Evolutionary conservation across 1,284 basidiomycete genomes (phyloP).

Genomic region (Apiotrichum akiyoshidainum): DNA sequence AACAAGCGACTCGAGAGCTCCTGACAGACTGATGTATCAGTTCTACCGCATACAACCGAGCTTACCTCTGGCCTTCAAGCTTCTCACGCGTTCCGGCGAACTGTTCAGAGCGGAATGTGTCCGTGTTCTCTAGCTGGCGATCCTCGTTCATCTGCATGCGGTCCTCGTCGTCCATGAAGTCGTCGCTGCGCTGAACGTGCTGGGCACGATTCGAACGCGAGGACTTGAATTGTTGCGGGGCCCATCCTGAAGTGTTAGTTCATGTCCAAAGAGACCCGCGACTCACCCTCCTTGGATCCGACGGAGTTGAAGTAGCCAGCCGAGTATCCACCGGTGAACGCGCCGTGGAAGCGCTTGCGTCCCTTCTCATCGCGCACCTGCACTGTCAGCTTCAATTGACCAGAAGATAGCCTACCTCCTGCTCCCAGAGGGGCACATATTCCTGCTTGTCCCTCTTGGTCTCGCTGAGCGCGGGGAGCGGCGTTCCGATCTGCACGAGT

Average conservation of each 20-base stretch:
- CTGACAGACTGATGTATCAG: conserved; percentile 54
- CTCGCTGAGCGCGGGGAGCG: conserved; percentile 81
- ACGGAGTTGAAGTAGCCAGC: conserved; percentile 97
- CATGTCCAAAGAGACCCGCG: neutral
- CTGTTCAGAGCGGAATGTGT: conserved; percentile 59
- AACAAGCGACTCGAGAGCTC: conserved; percentile 49
- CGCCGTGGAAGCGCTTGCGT: conserved; percentile 85
- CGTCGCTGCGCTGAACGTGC: conserved; percentile 68
- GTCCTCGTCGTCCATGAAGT: conserved; percentile 99
- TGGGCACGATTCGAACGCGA: conserved; percentile 68
- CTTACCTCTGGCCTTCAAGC: conserved; percentile 29
- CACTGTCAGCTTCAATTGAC: neutral
- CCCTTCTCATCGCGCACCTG: conserved; percentile 93
- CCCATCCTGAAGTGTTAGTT: conserved; percentile 67
- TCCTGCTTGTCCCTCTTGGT: conserved; percentile 80
- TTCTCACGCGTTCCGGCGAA: conserved; percentile 61
- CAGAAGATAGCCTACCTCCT: conserved; percentile 63
- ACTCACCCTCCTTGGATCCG: conserved; percentile 85
- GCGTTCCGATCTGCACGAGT: conserved; percentile 73
- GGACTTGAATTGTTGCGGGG: conserved; percentile 84
- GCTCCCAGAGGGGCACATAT: conserved; percentile 95
- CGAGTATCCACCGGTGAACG: conserved; percentile 96
- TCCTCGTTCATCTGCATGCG: conserved; percentile 72
- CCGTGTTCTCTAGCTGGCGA: conserved; percentile 62
- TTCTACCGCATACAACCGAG: neutral